Percentiles rank a stretch among this genome's conserved stretches.
These are phyloP conservation scores for Trametes hirsuta DNA, from an alignment of 1,284 basidiomycete genomes.

Conservation along the genomic window DNA sequence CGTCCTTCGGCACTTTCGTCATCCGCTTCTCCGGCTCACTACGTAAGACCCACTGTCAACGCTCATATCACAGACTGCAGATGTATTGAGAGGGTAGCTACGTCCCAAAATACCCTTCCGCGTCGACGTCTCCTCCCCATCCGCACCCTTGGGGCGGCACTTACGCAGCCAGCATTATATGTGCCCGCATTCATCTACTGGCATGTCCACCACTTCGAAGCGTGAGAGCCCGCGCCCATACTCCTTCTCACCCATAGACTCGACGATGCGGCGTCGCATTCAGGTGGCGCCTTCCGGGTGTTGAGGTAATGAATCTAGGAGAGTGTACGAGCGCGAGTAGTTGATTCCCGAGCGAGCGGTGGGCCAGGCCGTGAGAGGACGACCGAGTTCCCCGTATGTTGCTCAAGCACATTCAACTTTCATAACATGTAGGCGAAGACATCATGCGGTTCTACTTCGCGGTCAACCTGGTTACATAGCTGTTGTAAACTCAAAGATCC, in stretches of 20 bases:
- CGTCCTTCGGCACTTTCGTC: too few relatives aligned
- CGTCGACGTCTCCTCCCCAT: neutral
- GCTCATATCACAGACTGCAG: neutral
- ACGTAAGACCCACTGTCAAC: too few relatives aligned
- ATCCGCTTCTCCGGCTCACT: too few relatives aligned
- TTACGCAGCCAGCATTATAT: neutral
- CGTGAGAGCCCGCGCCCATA: neutral
- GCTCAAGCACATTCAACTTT: too few relatives aligned
- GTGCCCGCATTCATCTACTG: neutral
- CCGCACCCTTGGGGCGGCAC: neutral
- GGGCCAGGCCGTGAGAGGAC: too few relatives aligned
- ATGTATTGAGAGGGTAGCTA: neutral
- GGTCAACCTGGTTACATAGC: too few relatives aligned
- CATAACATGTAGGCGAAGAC: too few relatives aligned
- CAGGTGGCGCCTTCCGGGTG: neutral
- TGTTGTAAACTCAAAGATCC: too few relatives aligned
- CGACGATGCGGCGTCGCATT: neutral
- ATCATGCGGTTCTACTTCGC: too few relatives aligned
- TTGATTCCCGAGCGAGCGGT: neutral
- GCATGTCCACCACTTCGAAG: neutral
- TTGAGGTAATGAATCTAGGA: conserved; percentile 6
- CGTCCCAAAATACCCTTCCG: neutral
- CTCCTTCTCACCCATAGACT: conserved; percentile 5
- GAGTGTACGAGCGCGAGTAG: neutral
- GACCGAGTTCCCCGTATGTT: too few relatives aligned